These are phyloP conservation scores for Tripidium arundinaceum DNA, from an alignment of 202 grass and related monocot genomes.

Conservation along the genomic window DNA sequence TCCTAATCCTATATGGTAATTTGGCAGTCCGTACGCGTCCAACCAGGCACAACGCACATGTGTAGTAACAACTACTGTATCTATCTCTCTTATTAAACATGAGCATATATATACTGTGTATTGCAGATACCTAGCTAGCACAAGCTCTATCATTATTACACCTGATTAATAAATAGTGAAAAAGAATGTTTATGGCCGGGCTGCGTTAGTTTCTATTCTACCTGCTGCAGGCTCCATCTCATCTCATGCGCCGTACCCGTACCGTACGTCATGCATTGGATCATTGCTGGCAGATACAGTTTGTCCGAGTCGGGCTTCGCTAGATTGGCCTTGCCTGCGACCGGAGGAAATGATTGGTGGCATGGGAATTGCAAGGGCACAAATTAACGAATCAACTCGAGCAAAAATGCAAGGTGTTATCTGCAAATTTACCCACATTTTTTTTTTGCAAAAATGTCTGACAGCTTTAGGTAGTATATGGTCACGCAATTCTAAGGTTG, in stretches of 20 bases:
- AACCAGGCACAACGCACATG: background rate
- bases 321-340: background rate
- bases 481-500: too few relatives aligned
- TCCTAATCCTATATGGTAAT: too few relatives aligned
- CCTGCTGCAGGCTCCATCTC: background rate
- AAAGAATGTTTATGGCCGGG: background rate
- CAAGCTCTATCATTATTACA: background rate
- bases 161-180: slow-evolving; percentile 32
- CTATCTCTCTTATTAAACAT: background rate
- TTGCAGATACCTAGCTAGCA: background rate
- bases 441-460: too few relatives aligned
- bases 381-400: too few relatives aligned
- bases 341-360: too few relatives aligned
- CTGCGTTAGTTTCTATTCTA: background rate
- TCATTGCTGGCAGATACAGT: slow-evolving; percentile 39
- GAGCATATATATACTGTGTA: background rate
- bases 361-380: too few relatives aligned
- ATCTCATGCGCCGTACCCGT: background rate
- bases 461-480: too few relatives aligned
- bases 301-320: background rate
- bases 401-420: too few relatives aligned
- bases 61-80: background rate
- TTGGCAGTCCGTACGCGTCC: background rate
- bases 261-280: background rate
- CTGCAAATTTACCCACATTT: too few relatives aligned